Base-by-base conservation (phyloP, 2,329 filamentous ascomycete genomes). In the Colletotrichum camelliae region DNA sequence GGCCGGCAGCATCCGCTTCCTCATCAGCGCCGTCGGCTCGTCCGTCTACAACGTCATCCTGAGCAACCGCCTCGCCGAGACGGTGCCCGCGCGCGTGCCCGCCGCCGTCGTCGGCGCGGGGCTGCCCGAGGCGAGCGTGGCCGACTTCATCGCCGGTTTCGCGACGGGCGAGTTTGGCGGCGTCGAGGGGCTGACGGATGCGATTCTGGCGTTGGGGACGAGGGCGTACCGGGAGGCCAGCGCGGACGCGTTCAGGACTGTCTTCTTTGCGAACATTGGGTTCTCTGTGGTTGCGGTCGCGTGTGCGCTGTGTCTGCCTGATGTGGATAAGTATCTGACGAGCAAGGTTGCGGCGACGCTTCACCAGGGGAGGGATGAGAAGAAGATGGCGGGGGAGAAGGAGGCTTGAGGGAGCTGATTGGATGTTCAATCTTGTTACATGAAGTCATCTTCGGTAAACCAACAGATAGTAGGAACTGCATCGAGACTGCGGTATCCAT, bases 1-100 rank as follows among this genome's bases (percentile, higher is more conserved):
- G n/a, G 83, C 83, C 4, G 84, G 84, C 8, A 83, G 81, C 21
- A 84, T 86, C 69, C 81, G 84, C 12, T 84, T 83, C 74, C 80
- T 82, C 61, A 83, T 84, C 67, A 81, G 79, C 43, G 80, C 78
- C 65, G 81, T 85, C 39, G 81, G 82, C 6, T 77, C 81, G 18
- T 83, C 84, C 2, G 78, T 85, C 21, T 85, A 85, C 77, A 80
- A 78, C 12, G 81, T 81, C 16, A 81, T 83, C 13, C 79, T 85
- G 24, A 81, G 76, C 48, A 84, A 84, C 71, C 81, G 83, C 24
- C 79, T 85, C 24, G 70, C 79, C 2, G 66, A 79, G 10, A 83
- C 81, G 12, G 80, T 85, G 60, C 79, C 82, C 1, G 79, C 72
- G 9, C 77, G 81, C 16, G 83, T 86, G 1, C 80, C 81, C 2